Conservation (phyloP, 306 rosid genomes). For the Vigna mungo region DNA sequence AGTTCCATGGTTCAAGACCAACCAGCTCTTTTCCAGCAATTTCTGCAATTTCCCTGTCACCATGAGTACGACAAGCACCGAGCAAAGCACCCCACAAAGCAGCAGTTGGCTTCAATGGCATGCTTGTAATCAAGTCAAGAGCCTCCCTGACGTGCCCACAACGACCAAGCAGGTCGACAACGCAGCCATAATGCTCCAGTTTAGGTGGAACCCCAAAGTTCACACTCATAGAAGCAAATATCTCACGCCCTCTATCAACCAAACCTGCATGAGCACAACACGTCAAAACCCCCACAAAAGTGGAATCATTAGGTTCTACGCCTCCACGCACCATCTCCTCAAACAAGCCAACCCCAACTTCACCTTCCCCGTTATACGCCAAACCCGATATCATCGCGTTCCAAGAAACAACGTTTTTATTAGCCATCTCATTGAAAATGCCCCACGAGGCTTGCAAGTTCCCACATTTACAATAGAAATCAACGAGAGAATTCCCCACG, state of each 20-base stretch:
- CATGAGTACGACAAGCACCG: constrained; percentile 78
- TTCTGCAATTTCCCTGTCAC: constrained; percentile 67
- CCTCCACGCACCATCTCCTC: constrained; percentile 65
- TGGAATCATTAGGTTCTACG: constrained; percentile 64
- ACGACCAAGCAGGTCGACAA: constrained; percentile 85
- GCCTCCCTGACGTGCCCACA: constrained; percentile 69
- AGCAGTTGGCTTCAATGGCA: constrained; percentile 77
- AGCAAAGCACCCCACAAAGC: constrained; percentile 88
- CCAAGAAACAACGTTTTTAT: constrained; percentile 79
- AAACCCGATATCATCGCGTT: constrained; percentile 75
- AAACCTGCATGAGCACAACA: constrained; percentile 83
- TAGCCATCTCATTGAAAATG: constrained; percentile 57
- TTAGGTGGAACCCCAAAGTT: constrained; percentile 60
- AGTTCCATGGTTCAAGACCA: constrained; percentile 78
- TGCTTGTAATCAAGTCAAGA: constrained; percentile 66
- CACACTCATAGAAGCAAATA: constrained; percentile 65
- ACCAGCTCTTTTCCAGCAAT: constrained; percentile 70
- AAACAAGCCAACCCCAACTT: constrained; percentile 67
- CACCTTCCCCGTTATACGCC: constrained; percentile 82
- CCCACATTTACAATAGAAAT: constrained; percentile 81
- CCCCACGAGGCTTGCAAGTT: constrained; percentile 57
- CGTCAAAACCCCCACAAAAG: constrained; percentile 70
- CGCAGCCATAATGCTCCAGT: constrained; percentile 83
- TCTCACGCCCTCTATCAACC: constrained; percentile 66
- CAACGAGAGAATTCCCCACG: constrained; percentile 75